These are phyloP conservation scores for Saprolegnia parasitica DNA, from an alignment of 352 stramenopile species.

Conservation along the genomic window DNA sequence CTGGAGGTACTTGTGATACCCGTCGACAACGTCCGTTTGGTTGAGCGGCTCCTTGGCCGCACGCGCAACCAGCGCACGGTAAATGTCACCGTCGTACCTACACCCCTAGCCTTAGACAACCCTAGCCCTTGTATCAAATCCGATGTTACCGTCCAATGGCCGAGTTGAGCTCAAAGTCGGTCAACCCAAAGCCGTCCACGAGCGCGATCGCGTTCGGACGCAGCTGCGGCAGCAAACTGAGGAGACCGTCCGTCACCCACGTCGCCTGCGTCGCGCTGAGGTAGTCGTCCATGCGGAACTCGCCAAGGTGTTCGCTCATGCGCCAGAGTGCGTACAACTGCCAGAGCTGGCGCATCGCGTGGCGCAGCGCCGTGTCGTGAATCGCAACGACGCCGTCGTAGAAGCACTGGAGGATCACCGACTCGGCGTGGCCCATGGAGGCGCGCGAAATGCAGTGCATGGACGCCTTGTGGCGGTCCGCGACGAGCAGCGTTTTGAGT, in stretches of 20 bases:
- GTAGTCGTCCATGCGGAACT: constrained; percentile 57
- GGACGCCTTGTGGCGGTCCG: constrained; percentile 38
- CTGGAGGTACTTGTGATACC: constrained; percentile 51
- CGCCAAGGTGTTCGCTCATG: constrained; percentile 43
- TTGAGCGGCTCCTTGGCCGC: constrained; percentile 54
- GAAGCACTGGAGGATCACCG: constrained; percentile 43
- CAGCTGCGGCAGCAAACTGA: constrained; percentile 37
- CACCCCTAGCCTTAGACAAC: too few relatives aligned
- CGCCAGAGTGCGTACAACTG: constrained; percentile 47
- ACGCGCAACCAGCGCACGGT: constrained; percentile 49
- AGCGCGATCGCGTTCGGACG: constrained; percentile 48
- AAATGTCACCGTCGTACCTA: constrained; percentile 64
- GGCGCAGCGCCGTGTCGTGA: constrained; percentile 33
- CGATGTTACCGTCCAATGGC: constrained; percentile 47
- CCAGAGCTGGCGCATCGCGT: constrained; percentile 37
- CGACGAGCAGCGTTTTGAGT: constrained; percentile 32
- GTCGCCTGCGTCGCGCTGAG: constrained; percentile 44
- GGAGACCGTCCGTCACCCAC: constrained; percentile 35
- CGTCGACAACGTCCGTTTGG: constrained; percentile 45
- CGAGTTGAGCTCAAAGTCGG: constrained; percentile 62
- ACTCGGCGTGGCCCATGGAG: constrained; percentile 45
- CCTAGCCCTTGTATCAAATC: too few relatives aligned
- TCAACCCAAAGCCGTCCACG: constrained; percentile 43
- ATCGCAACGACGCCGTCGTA: constrained; percentile 33
- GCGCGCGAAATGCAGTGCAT: constrained; percentile 53